Evolutionary conservation across 129 eudicot species (phyloP), one percentile per base, ranked within the genome.

Genomic region (Chrysanthemum lavandulifolium): DNA sequence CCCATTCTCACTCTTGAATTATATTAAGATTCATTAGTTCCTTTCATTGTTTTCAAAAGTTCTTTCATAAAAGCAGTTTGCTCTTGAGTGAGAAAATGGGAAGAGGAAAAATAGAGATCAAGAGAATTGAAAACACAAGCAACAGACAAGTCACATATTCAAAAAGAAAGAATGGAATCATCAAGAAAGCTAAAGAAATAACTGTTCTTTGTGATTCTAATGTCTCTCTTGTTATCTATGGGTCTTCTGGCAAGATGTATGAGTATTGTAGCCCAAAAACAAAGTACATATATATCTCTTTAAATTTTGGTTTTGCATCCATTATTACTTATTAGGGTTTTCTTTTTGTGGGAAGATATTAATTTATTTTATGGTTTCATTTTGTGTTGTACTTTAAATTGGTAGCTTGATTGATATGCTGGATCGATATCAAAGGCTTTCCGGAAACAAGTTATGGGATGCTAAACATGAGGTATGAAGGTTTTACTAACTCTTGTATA

Each of bases 81-180:
- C 3, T 47, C 47, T 33, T 54, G 40, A 71, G 9, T 54, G 40
- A 33, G 40, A 25, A 14, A 64, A 88, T 87, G 95, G 97, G 95
- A 55, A 82, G 95, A 72, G 95, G 97, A 50, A 91, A 91, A 81
- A 87, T 87, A 65, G 97, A 88, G 85, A 91, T 87, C 72, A 88
- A 91, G 79, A 88, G 97, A 82, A 91, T 91, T 49, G 97, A 91
- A 47, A 91, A 88, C 86, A 67, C 86, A 56, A 88, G 80, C 67
- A 92, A 92, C 91, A 89, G 98, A 77, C 98, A 92, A 75, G 98
- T 92, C 3, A 92, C 98, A 11, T 89, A 85, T 82, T 85, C 98
- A n/a, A 92, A 92, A 74, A 82, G 96, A 67, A 89, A 88, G 65
- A 87, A 78, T 80, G 98, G 98, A 63, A 82, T 92, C 80, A 80